Percentiles rank a stretch among this genome's conserved stretches.
Conservation (phyloP, 768 basidiomycete genomes). For the Pleurotus platypus region DNA sequence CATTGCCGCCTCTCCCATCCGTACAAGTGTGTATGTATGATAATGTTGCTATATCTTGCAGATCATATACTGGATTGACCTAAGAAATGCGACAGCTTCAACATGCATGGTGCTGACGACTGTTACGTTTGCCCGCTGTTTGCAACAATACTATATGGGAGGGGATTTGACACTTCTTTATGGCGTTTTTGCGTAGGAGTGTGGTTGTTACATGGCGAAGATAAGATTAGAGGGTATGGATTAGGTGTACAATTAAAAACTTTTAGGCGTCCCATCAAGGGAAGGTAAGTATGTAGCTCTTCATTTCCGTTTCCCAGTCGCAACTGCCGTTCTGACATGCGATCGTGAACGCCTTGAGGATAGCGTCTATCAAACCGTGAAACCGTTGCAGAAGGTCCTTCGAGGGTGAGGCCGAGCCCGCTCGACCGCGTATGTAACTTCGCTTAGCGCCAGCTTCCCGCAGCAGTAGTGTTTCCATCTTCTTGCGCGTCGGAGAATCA, state of each 20-base stretch:
- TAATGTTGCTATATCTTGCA: too few relatives aligned
- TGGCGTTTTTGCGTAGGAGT: too few relatives aligned
- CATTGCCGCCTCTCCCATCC: too few relatives aligned
- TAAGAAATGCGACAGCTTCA: too few relatives aligned
- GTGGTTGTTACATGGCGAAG: too few relatives aligned
- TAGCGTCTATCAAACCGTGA: constrained; percentile 26
- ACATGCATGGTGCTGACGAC: too few relatives aligned
- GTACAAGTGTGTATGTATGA: too few relatives aligned
- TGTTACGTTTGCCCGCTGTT: too few relatives aligned
- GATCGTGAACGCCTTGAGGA: constrained; percentile 26
- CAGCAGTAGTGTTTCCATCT: constrained; percentile 39
- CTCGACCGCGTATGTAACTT: neutral
- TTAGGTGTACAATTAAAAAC: neutral
- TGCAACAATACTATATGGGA: too few relatives aligned
- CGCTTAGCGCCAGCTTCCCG: constrained; percentile 18
- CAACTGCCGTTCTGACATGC: constrained; percentile 55
- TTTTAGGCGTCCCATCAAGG: constrained; percentile 33
- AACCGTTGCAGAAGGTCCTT: constrained; percentile 14
- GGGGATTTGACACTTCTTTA: too few relatives aligned
- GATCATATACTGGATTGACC: too few relatives aligned
- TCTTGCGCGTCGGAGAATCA: constrained; percentile 35
- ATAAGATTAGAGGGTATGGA: neutral
- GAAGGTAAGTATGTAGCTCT: constrained; percentile 56
- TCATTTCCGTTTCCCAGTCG: constrained; percentile 61
- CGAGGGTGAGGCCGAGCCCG: neutral